phyloP scores from a whole-genome alignment of 106 monocot genomes.

The Posidonia australis region DNA sequence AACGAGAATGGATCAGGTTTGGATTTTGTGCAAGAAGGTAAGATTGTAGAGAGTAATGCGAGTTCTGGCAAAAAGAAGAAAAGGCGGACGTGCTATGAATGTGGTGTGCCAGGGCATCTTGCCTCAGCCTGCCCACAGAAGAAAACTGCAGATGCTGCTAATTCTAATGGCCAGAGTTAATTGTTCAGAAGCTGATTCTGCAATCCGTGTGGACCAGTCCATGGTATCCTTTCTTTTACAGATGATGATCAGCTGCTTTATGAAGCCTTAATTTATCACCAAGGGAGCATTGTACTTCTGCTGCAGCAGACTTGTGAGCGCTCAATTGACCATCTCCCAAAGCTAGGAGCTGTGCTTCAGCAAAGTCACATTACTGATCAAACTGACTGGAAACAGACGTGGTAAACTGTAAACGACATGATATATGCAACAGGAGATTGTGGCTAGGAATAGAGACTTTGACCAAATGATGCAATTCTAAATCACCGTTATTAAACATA shows the following conservation, averaged over 20 bases:
- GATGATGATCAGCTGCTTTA: not conserved
- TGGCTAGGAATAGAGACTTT: too few species aligned
- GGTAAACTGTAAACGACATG: too few species aligned
- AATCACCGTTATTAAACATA: too few species aligned
- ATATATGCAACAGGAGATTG: too few species aligned
- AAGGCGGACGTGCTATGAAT: slow-evolving; percentile 68
- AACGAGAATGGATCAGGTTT: not conserved
- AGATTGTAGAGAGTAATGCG: not conserved
- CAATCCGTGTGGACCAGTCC: not conserved
- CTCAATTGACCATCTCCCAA: too few species aligned
- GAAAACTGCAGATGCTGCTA: slow-evolving; percentile 7
- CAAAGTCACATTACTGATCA: too few species aligned
- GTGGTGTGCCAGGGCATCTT: slow-evolving; percentile 72
- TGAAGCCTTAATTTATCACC: too few species aligned
- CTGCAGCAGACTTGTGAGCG: too few species aligned
- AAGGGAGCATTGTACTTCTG: too few species aligned
- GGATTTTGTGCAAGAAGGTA: not conserved
- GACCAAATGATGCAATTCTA: too few species aligned
- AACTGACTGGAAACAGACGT: too few species aligned
- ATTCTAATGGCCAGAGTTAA: not conserved
- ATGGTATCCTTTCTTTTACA: not conserved
- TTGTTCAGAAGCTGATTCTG: not conserved
- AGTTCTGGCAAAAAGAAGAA: slow-evolving; percentile 27
- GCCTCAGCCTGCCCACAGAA: slow-evolving; percentile 53
- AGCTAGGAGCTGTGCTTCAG: too few species aligned